phyloP scores from a whole-genome alignment of 805 yeast genomes.

The Myxozyma monticola region DNA sequence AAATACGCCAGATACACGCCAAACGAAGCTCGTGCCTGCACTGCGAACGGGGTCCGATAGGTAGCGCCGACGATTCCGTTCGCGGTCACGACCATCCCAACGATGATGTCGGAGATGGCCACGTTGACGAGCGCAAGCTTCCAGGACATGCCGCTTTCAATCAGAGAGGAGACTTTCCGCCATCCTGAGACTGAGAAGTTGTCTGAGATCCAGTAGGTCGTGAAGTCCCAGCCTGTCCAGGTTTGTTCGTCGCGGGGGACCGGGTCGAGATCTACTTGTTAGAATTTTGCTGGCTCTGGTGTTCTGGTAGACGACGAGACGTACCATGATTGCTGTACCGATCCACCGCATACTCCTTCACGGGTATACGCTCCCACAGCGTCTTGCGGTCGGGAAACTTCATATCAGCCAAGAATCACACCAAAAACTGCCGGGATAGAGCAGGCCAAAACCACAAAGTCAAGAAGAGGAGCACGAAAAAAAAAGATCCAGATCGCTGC shows the following conservation, averaged over 20 bases:
- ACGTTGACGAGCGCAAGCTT: slow-evolving; percentile 48
- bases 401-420: too few species aligned
- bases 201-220: slow-evolving; percentile 34
- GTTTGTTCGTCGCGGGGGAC: slow-evolving; percentile 41
- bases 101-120: slow-evolving; percentile 45
- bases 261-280: slow-evolving; percentile 20
- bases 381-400: too few species aligned
- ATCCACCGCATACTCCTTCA: too few species aligned
- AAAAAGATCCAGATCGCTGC: too few species aligned
- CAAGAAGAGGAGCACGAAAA: too few species aligned
- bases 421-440: too few species aligned
- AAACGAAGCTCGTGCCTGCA: slow-evolving; percentile 47
- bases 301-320: too few species aligned
- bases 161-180: slow-evolving; percentile 46
- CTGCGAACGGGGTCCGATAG: slow-evolving; percentile 53
- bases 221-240: slow-evolving; percentile 48
- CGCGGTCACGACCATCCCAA: slow-evolving; percentile 44
- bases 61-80: slow-evolving; percentile 51
- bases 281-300: too few species aligned
- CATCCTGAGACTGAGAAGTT: slow-evolving; percentile 44
- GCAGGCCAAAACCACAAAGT: too few species aligned
- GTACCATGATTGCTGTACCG: too few species aligned
- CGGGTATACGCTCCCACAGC: too few species aligned
- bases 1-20: slow-evolving; percentile 50
- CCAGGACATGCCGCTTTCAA: slow-evolving; percentile 47